Base-by-base conservation (phyloP, 148 eudicot genomes). In the Pharnaceum exiguum region DNA sequence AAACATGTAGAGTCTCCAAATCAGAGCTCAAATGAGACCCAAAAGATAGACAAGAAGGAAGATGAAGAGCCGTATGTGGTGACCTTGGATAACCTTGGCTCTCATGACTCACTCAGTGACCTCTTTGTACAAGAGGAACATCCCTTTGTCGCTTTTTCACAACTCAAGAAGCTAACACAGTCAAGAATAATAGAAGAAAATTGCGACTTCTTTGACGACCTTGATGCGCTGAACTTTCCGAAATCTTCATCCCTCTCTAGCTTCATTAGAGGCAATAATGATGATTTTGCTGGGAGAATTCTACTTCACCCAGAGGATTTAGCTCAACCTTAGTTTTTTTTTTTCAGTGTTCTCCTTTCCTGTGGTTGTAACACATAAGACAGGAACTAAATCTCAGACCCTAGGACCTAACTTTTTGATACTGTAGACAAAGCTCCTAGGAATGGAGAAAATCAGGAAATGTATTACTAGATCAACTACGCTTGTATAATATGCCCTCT, bases 201-300 rank as follows among this genome's bases (percentile, higher is more conserved):
- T 3, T 48, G 18, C 68, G 95, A 87, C 57, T 83, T 87, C 62
- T 83, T 59, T 63, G 84, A 86, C 63, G 95, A 78, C 59, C 77
- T 86, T 26, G 75, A 76, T 55, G 89, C 80, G 51, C 68, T 86
- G 36, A 28, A 32, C 8, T 29, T 51, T 82, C 81, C 33, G 39
- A 28, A 64, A 11, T 55, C 82, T 7, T 77, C 81, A 12, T 68
- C 68, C 36, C 75, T 73, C 69, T 67, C 76, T 37, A 66, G 71
- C 66, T 75, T 73, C 53, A 52, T 76, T 68, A 77, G 63, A 43
- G 69, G 53, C 45, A 73, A 16, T 18, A 27, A 39, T n/a, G 19
- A 70, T 52, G 75, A 73, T 62, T 66, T 67, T 73, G 75, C 71
- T 53, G 77, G 74, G 30, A 63, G 74, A 51, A 62, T 68, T 35